A percentile compares a stretch with the other conserved stretches of the same genome.
These are phyloP conservation scores for Sanghuangporus baumii DNA, from an alignment of 1,284 basidiomycete genomes.

Conservation along the genomic window DNA sequence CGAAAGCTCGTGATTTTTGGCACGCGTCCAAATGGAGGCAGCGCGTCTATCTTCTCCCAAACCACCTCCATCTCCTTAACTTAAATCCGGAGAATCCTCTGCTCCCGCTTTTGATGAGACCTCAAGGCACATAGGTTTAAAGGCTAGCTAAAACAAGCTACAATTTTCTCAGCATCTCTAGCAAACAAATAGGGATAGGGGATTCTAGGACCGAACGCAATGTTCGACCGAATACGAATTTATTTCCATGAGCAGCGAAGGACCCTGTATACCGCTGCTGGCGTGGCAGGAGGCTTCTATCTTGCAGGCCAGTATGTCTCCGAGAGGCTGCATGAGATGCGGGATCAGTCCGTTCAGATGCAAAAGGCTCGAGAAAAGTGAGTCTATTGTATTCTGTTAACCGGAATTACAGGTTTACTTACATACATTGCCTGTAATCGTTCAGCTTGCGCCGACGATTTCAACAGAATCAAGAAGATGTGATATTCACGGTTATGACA, in stretches of 20 bases:
- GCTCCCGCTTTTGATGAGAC: background rate
- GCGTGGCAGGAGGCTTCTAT: constrained; percentile 61
- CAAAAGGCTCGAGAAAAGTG: constrained; percentile 71
- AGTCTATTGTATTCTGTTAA: constrained; percentile 26
- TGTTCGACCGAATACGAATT: constrained; percentile 35
- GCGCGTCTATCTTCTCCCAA: background rate
- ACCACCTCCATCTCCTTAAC: background rate
- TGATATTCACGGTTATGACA: constrained; percentile 76
- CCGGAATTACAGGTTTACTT: background rate
- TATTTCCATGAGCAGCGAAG: constrained; percentile 46
- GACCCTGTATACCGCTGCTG: constrained; percentile 38
- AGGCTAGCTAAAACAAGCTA: background rate
- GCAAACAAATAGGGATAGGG: background rate
- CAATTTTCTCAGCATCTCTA: background rate
- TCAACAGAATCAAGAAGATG: constrained; percentile 77
- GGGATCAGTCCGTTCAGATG: constrained; percentile 60
- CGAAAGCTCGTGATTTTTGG: background rate
- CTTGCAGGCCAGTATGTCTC: constrained; percentile 60
- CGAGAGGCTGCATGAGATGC: constrained; percentile 65
- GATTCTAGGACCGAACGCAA: constrained; percentile 18
- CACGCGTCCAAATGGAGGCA: background rate
- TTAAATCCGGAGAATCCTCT: background rate
- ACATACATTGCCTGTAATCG: background rate
- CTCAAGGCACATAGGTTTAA: too few species aligned
- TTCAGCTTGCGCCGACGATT: constrained; percentile 72